phyloP scores from a whole-genome alignment of 495 filamentous ascomycete species.

The Lepidopterella palustris region DNA sequence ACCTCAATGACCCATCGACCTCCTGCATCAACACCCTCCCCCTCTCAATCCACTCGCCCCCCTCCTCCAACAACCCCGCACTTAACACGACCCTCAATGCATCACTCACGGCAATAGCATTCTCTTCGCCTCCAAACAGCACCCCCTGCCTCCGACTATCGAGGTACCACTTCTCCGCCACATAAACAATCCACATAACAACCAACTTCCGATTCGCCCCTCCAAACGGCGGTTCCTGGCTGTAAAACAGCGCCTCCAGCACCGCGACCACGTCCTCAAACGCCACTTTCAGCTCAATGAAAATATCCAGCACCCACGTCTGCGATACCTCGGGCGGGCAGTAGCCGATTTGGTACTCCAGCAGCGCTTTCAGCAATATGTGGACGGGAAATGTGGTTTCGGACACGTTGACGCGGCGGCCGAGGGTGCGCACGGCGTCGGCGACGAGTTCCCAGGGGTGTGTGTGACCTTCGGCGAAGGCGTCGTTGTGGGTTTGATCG shows the following conservation, averaged over 20 bases:
- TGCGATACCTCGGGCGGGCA: too few species aligned
- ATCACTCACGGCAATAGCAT: conserved; percentile 29
- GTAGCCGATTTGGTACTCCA: conserved; percentile 35
- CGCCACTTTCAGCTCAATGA: conserved; percentile 67
- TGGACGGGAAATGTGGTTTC: conserved; percentile 73
- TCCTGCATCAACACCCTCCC: conserved; percentile 12
- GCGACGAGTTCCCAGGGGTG: conserved; percentile 75
- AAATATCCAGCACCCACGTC: conserved; percentile 78
- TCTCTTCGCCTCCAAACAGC: conserved; percentile 36
- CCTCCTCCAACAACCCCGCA: conserved; percentile 15
- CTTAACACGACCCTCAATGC: conserved; percentile 20
- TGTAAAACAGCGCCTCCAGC: conserved; percentile 77
- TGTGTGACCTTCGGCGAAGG: conserved; percentile 45
- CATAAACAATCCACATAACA: conserved; percentile 56
- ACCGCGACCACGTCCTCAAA: conserved; percentile 68
- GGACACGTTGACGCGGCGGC: conserved; percentile 67
- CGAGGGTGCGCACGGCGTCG: conserved; percentile 66
- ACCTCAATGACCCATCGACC: conserved; percentile 18
- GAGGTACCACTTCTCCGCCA: conserved; percentile 58
- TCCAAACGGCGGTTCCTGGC: conserved; percentile 75
- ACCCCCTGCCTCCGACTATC: conserved; percentile 48
- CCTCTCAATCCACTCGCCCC: conserved; percentile 15
- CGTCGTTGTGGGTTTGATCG: conserved; percentile 59
- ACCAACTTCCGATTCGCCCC: conserved; percentile 55
- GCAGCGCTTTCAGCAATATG: conserved; percentile 66